A percentile compares a stretch with the other conserved stretches of the same genome.
phyloP scores from a whole-genome alignment of 345 rosid genomes.

The Anastatica hierochuntica region DNA sequence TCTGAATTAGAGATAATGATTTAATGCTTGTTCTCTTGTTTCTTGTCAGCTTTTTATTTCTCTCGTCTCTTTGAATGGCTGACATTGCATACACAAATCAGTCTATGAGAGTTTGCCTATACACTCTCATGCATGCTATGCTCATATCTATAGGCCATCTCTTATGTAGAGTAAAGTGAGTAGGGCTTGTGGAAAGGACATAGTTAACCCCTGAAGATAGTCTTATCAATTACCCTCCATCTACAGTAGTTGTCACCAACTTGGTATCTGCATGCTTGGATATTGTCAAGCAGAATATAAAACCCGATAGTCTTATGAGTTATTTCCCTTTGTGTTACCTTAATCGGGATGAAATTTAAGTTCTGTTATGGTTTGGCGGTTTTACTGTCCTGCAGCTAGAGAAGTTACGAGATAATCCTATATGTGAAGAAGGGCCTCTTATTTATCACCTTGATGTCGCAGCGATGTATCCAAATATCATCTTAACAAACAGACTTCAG shows the following conservation, averaged over 20 bases:
- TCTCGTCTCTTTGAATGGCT: conserved; percentile 14
- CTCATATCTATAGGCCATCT: neutral
- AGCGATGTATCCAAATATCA: conserved; percentile 98
- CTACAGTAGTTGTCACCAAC: conserved; percentile 4
- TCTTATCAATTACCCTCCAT: neutral
- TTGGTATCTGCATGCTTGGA: conserved; percentile 6
- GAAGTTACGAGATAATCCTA: conserved; percentile 62
- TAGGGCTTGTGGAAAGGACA: conserved; percentile 8
- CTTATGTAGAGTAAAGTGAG: conserved; percentile 2
- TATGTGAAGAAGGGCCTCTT: conserved; percentile 90
- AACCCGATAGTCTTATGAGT: neutral
- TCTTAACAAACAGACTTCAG: conserved; percentile 97
- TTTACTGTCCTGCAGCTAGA: conserved; percentile 48
- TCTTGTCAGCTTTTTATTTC: conserved; percentile 4
- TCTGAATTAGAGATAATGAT: conserved; percentile 5
- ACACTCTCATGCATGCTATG: conserved; percentile 6
- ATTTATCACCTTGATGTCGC: conserved; percentile 98
- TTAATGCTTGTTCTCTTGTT: neutral
- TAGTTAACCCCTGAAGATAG: neutral
- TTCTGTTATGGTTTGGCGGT: conserved; percentile 12
- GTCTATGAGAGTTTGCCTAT: conserved; percentile 2
- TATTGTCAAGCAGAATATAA: neutral
- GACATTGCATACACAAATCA: conserved; percentile 4
- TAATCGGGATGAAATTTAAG: neutral
- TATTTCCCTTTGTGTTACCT: neutral